Evolutionary conservation across 2,329 filamentous ascomycete species (phyloP).

Genomic region (Nothomitra cinnamomea): DNA sequence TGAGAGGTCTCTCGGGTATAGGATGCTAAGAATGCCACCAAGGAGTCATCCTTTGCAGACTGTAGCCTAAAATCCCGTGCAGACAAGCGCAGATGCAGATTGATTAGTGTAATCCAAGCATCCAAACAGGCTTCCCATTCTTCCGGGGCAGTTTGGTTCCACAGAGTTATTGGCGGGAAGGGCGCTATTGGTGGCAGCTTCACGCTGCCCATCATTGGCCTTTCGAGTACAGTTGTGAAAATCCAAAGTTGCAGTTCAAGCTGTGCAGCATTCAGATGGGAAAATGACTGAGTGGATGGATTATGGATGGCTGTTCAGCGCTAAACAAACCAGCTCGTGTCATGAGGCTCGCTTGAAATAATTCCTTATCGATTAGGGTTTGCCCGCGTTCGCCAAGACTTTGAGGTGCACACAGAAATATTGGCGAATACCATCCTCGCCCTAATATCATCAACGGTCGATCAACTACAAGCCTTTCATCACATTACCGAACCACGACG

Average conservation of each 20-base stretch:
- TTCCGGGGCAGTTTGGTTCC: conserved; percentile 42
- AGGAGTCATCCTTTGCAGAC: conserved; percentile 38
- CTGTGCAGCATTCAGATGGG: not conserved
- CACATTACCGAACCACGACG: conserved; percentile 61
- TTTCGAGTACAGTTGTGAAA: conserved; percentile 7
- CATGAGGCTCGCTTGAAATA: not conserved
- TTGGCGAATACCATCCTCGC: conserved; percentile 10
- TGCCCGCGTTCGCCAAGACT: not conserved
- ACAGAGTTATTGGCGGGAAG: conserved; percentile 54
- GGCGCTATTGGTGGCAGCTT: conserved; percentile 56
- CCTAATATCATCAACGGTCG: conserved; percentile 2
- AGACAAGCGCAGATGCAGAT: conserved; percentile 44
- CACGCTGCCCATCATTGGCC: conserved; percentile 15
- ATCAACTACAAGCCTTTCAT: conserved; percentile 39
- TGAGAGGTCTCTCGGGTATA: conserved; percentile 37
- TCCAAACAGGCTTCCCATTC: conserved; percentile 69
- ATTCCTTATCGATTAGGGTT: conserved; percentile 2
- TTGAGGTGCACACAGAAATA: not conserved
- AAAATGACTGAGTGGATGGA: too few relatives aligned
- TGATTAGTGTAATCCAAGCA: conserved; percentile 54
- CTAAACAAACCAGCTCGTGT: not conserved
- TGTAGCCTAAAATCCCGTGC: conserved; percentile 36
- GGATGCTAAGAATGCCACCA: conserved; percentile 46
- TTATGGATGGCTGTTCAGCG: too few relatives aligned
- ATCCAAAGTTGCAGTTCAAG: conserved; percentile 9